A percentile compares a stretch with the other conserved stretches of the same genome.
These are phyloP conservation scores for Liquidambar formosana DNA, from an alignment of 164 flowering plant species.

Conservation along the genomic window DNA sequence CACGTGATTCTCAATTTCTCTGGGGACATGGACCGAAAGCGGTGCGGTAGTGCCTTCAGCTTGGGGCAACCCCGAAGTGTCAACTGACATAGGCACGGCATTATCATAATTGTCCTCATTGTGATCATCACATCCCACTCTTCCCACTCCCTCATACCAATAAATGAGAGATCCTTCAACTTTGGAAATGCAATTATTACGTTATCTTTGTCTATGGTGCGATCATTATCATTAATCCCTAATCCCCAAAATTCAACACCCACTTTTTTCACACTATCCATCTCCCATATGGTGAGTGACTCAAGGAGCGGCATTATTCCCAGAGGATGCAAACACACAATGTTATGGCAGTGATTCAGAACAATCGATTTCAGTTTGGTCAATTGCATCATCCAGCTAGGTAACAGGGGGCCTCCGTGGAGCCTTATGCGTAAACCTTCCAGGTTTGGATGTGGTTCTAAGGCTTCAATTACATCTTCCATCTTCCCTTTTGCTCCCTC, in stretches of 20 bases:
- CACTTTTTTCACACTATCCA: conserved; percentile 4
- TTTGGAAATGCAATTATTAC: neutral
- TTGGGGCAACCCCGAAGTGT: neutral
- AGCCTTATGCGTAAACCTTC: no score
- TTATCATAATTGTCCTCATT: neutral
- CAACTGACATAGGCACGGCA: neutral
- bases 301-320: conserved; percentile 6
- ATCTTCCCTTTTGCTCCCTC: no score
- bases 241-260: neutral
- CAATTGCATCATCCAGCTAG: no score
- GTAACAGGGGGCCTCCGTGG: no score
- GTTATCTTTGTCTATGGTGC: no score
- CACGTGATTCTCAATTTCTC: no score
- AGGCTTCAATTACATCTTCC: no score
- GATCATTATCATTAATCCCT: neutral
- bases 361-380: no score
- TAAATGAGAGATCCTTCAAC: neutral
- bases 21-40: no score
- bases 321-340: neutral
- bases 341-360: neutral
- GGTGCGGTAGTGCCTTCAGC: neutral
- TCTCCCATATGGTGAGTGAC: neutral
- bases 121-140: conserved; percentile 1
- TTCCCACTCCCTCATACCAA: neutral
- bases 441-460: no score